A percentile compares a stretch with the other conserved stretches of the same genome.
phyloP scores from a whole-genome alignment of 805 yeast species.

The Pichia eremophila region DNA sequence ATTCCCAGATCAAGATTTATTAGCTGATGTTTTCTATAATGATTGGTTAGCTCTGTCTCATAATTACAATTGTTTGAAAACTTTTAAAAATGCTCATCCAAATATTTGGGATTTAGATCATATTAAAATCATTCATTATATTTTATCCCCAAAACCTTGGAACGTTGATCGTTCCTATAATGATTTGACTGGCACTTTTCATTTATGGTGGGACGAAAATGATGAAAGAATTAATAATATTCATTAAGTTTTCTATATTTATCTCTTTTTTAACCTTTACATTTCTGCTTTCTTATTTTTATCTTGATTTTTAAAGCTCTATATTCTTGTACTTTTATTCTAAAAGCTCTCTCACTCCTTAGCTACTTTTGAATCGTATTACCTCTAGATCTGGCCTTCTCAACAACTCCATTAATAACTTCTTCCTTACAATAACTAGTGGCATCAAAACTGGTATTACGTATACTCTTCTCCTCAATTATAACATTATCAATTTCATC shows the following conservation, averaged over 20 bases:
- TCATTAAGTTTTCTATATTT: not conserved
- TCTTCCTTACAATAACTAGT: too few species aligned
- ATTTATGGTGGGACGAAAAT: slow-evolving; percentile 41
- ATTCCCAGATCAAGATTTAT: slow-evolving; percentile 50
- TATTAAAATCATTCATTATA: slow-evolving; percentile 51
- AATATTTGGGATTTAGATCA: slow-evolving; percentile 38
- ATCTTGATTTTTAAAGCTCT: too few species aligned
- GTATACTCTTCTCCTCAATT: not conserved
- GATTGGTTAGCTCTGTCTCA: slow-evolving; percentile 45
- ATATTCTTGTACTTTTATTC: too few species aligned
- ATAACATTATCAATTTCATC: not conserved
- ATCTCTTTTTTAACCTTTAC: too few species aligned
- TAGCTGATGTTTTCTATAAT: slow-evolving; percentile 43
- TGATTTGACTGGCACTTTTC: slow-evolving; percentile 40
- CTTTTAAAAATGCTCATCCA: slow-evolving; percentile 35
- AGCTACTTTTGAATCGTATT: not conserved
- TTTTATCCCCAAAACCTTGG: slow-evolving; percentile 56
- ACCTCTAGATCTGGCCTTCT: not conserved
- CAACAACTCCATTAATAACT: not conserved
- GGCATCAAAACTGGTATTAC: not conserved
- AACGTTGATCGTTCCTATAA: slow-evolving; percentile 26
- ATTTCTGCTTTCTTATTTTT: too few species aligned
- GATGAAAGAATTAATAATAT: slow-evolving; percentile 22
- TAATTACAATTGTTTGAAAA: slow-evolving; percentile 48
- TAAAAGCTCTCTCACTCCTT: too few species aligned